Evolutionary conservation across 2,329 filamentous ascomycete species (phyloP).

Genomic region (Fusarium neocosmosporiellum): DNA sequence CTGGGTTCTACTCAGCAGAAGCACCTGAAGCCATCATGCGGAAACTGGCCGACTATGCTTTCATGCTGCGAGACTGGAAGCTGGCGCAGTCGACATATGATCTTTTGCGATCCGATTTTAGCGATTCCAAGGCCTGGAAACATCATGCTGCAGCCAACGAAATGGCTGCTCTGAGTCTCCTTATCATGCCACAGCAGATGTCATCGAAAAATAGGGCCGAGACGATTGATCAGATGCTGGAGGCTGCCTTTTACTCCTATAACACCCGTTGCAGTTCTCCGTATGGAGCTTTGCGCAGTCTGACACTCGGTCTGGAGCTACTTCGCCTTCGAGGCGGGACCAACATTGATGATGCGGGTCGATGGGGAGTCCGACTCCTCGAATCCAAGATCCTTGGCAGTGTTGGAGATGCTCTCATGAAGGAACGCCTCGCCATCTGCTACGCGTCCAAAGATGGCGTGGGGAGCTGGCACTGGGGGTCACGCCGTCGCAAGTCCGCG

Average conservation of each 20-base stretch:
- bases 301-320: constrained; percentile 83
- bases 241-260: constrained; percentile 93
- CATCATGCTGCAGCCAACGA: constrained; percentile 95
- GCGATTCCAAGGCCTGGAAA: constrained; percentile 96
- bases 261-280: constrained; percentile 83
- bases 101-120: constrained; percentile 86
- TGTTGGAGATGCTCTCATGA: constrained; percentile 84
- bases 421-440: constrained; percentile 86
- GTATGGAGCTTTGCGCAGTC: constrained; percentile 82
- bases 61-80: constrained; percentile 98
- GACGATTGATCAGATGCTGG: constrained; percentile 85
- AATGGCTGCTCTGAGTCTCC: constrained; percentile 88
- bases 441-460: constrained; percentile 79
- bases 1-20: constrained; percentile 86
- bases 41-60: constrained; percentile 92
- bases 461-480: constrained; percentile 75
- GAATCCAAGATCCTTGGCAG: constrained; percentile 80
- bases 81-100: constrained; percentile 93
- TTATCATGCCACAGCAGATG: constrained; percentile 79
- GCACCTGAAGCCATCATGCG: constrained; percentile 90
- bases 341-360: constrained; percentile 86
- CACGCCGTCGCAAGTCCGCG: constrained; percentile 83
- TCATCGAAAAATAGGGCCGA: constrained; percentile 83
- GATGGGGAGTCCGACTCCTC: constrained; percentile 84
- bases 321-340: constrained; percentile 82